Evolutionary conservation across 1,284 basidiomycete genomes (phyloP), one percentile per base, ranked within the genome.

Genomic region (Amylostereum areolatum): DNA sequence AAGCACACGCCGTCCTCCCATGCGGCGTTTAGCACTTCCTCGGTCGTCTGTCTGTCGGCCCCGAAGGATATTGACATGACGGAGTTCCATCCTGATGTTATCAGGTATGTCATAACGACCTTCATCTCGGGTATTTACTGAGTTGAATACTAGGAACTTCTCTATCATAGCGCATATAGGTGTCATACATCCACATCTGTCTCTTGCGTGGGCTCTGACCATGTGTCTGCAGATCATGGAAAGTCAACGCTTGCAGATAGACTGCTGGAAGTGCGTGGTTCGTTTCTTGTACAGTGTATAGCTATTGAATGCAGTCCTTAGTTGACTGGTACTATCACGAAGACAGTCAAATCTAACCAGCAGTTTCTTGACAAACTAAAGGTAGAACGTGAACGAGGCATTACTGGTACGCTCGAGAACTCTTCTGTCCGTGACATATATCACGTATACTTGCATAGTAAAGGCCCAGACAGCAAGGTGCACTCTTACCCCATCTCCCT

Each of bases 281-380:
- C 25, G 7, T 41, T 43, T 40, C 27, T 27, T 18, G 29, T 25
- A 5, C 31, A 5, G 9, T 24, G 24, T 31, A 48, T 45, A 59
- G 53, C 18, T 33, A 3, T 51, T 63, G 46, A 57, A 18, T 18
- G 18, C 18, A 18, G 18, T 18, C 1, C 51, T 44, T 61, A 96
- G 85, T 74, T 95, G 62, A 97, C 94, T 39, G 86, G 87, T 10
- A 97, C 94, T 1, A 92, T 95, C 34, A 73, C 80, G 54, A 80
- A 76, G 58, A 79, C 80, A 55, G 66, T 77, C 54, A 68, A 73
- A 34, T 73, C 75, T 54, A 93, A 92, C 59, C 83, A 89, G 55
- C 93, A 97, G 63, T 89, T 96, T n/a, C 66, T 97, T 36, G 93
- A 97, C 66, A 97, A 95, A 62, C 78, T 99, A 49, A 97, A 97